Evolutionary conservation across 148 eudicot species (phyloP).

Genomic region (Amaranthus cruentus): DNA sequence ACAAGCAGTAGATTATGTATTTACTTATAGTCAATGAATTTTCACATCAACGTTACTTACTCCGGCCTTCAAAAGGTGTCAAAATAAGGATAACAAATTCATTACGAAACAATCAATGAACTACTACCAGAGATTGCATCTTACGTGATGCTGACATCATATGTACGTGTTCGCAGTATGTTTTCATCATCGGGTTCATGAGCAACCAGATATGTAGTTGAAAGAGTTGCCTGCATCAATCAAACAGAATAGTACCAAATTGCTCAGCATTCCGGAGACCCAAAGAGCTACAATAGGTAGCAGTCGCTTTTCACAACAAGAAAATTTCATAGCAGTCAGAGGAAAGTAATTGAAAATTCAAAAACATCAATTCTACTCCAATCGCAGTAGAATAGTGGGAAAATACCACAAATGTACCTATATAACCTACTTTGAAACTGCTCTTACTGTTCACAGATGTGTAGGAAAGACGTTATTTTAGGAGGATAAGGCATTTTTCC

Average conservation of each 20-base stretch:
- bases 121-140: constrained; percentile 6
- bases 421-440: not conserved
- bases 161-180: constrained; percentile 86
- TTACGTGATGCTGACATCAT: constrained; percentile 98
- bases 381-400: not conserved
- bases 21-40: not conserved
- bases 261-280: not conserved
- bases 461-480: not conserved
- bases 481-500: not conserved
- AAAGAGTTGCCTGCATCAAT: constrained; percentile 69
- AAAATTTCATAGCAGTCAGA: not conserved
- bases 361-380: not conserved
- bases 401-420: not conserved
- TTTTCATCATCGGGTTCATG: constrained; percentile 97
- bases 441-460: not conserved
- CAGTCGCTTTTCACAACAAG: not conserved
- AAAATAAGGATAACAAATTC: not conserved
- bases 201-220: constrained; percentile 76
- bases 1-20: not conserved
- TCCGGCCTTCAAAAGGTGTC: not conserved
- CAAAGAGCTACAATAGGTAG: not conserved
- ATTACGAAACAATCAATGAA: not conserved
- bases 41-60: not conserved
- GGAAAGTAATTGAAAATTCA: not conserved
- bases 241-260: not conserved